Percentiles rank a stretch among this genome's conserved stretches.
phyloP scores from a whole-genome alignment of 257 asterid genomes.

The Ilex aquifolium region DNA sequence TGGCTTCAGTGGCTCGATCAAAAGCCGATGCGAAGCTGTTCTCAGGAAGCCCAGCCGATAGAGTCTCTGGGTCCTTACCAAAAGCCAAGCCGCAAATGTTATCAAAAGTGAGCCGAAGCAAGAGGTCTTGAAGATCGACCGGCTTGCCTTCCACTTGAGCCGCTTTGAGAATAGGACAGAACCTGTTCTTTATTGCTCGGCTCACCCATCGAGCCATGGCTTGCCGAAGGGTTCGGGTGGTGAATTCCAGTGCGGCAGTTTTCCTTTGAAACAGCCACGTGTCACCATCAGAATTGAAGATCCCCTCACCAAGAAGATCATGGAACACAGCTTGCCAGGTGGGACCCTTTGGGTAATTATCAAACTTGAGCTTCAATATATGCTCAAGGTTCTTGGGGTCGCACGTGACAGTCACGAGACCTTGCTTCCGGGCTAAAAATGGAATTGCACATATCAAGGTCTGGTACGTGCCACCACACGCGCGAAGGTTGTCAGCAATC shows the following conservation, averaged over 20 bases:
- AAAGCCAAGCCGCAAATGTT: conserved; percentile 12
- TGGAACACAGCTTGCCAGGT: conserved; percentile 10
- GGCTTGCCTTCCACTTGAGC: neutral
- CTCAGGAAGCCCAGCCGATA: neutral
- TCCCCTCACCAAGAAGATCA: conserved; percentile 6
- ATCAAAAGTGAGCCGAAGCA: conserved; percentile 6
- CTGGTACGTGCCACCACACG: conserved; percentile 3
- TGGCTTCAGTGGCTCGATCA: conserved; percentile 8
- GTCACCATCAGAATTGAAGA: conserved; percentile 7
- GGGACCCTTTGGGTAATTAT: conserved; percentile 12
- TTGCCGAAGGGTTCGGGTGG: conserved; percentile 7
- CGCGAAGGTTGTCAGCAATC: neutral
- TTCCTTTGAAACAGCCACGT: conserved; percentile 7
- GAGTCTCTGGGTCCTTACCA: conserved; percentile 5
- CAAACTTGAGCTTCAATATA: conserved; percentile 6
- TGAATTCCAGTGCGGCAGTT: conserved; percentile 7
- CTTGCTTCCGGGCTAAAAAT: conserved; percentile 1
- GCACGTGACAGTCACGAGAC: conserved; percentile 8
- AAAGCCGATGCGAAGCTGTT: conserved; percentile 2
- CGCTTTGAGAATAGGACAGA: neutral
- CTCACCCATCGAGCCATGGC: conserved; percentile 10
- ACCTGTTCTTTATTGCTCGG: neutral
- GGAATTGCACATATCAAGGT: neutral
- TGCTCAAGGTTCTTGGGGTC: conserved; percentile 13
- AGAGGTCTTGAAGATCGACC: conserved; percentile 7